Base-by-base conservation (phyloP, 2,329 filamentous ascomycete genomes). In the Geosmithia morbida region DNA sequence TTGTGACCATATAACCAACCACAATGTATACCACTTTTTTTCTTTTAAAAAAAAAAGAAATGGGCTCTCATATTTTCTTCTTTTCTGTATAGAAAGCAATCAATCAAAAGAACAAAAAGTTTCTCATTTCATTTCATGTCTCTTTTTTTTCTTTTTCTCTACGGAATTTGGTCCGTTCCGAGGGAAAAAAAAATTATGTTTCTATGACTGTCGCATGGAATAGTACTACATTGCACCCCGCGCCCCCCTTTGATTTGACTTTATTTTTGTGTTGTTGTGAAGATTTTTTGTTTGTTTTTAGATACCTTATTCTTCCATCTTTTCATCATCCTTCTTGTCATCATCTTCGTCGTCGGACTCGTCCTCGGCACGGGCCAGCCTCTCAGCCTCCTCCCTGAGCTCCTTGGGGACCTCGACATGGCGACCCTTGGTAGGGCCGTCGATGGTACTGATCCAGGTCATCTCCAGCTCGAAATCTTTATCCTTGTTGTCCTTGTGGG, bases 381-480 rank as follows among this genome's bases (percentile, higher is more conserved):
- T 82, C 74, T 96, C 87, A 14, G 92, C 92, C 71, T 97, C 90
- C 63, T 95, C 88, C 49, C 83, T 72, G 57, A 98, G 67, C 55
- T 88, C 85, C 72, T 87, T 89, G 49, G 92, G 92, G 49, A 98
- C 92, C 67, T 94, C 87, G 66, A 90, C 77, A 62, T 98, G 92
- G 58, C 83, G 80, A 52, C 92, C 92, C 71, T 94, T 90, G 52
- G 89, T 97, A 37, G 89, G 88, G 5, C 89, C 90, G 54, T 85
- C 79, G 44, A 81, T 67, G 47, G 76, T 79, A 66, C 88, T 96
- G 65, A 97, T 86, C 92, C 92, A 98, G 50, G 87, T 94, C 88
- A 98, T 94, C 72, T 98, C 92, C 50, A 98, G 74, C 79, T 98
- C 92, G 60, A 97, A 98, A 54, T 97, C 92, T 75, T 98, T 98